Base-by-base conservation (phyloP, 163 green algal genomes). In the Coccomyxa subellipsoidea region DNA sequence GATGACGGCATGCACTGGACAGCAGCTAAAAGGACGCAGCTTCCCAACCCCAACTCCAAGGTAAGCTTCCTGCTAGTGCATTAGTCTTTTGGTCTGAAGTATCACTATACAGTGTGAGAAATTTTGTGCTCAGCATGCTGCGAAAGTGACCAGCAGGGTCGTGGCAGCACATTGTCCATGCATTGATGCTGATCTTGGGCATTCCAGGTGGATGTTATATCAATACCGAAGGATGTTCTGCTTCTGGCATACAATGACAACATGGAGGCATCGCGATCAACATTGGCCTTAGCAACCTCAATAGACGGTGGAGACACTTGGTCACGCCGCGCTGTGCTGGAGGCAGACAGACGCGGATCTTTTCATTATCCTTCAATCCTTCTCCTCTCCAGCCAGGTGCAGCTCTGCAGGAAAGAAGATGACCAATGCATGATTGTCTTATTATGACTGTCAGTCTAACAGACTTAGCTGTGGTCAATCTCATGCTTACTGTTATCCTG, bases 21-120 rank as follows among this genome's bases (percentile, higher is more conserved):
- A 4, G 21, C 37, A 29, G 59, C 81, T 7, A 34, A 7, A 5
- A 59, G 54, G 21, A 75, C 38, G 4, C 7, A 37, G 18, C 59
- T 85, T 34, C 76, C 59, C 7, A 85, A 85, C 39, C 81, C 81
- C 4, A 82, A 85, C 76, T 79, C 75, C 76, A 84, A 84, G 80
- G 80, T 37, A 70, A 78, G 69, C 1, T 23, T 15, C 3, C 75
- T n/a, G n/a, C n/a, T n/a, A n/a, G n/a, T n/a, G n/a, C n/a, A n/a
- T n/a, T n/a, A n/a, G n/a, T n/a, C n/a, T n/a, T n/a, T n/a, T n/a
- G n/a, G n/a, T n/a, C n/a, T n/a, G n/a, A n/a, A n/a, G n/a, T n/a
- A n/a, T n/a, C n/a, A n/a, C n/a, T n/a, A n/a, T n/a, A n/a, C n/a
- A n/a, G n/a, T n/a, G n/a, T n/a, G n/a, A n/a, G n/a, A n/a, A n/a